Percentiles rank a stretch among this genome's conserved stretches.
phyloP scores from a whole-genome alignment of 768 basidiomycete species.

The Tulasnella sp. region DNA sequence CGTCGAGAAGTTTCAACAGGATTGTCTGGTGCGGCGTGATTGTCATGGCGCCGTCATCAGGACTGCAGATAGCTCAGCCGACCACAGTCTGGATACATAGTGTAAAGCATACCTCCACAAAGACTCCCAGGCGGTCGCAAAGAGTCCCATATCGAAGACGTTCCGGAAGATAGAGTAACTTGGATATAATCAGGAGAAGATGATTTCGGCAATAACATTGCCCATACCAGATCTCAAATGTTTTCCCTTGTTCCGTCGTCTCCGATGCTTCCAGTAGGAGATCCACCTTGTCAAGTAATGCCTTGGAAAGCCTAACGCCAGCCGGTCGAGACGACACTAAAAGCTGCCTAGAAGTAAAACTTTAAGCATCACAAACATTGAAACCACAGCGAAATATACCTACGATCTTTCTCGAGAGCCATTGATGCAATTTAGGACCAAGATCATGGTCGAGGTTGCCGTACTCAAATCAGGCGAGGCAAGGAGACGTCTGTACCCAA shows the following conservation, averaged over 20 bases:
- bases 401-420: constrained; percentile 45
- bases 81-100: background rate
- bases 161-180: background rate
- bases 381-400: constrained; percentile 19
- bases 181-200: background rate
- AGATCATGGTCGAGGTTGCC: constrained; percentile 49
- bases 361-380: background rate
- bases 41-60: constrained; percentile 39
- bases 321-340: background rate
- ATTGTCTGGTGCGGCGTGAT: constrained; percentile 78
- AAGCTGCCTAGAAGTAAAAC: background rate
- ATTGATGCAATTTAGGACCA: constrained; percentile 53
- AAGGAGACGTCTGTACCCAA: constrained; percentile 33
- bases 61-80: constrained; percentile 27
- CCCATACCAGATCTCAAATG: background rate
- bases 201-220: background rate
- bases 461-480: constrained; percentile 53
- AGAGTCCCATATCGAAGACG: background rate
- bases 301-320: background rate
- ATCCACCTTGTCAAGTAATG: background rate
- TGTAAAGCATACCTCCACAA: background rate
- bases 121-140: background rate
- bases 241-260: background rate
- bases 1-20: constrained; percentile 79
- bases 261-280: background rate